A percentile compares a stretch with the other conserved stretches of the same genome.
These are phyloP conservation scores for Scedosporium apiospermum DNA, from an alignment of 2,329 filamentous ascomycete species.

Conservation along the genomic window DNA sequence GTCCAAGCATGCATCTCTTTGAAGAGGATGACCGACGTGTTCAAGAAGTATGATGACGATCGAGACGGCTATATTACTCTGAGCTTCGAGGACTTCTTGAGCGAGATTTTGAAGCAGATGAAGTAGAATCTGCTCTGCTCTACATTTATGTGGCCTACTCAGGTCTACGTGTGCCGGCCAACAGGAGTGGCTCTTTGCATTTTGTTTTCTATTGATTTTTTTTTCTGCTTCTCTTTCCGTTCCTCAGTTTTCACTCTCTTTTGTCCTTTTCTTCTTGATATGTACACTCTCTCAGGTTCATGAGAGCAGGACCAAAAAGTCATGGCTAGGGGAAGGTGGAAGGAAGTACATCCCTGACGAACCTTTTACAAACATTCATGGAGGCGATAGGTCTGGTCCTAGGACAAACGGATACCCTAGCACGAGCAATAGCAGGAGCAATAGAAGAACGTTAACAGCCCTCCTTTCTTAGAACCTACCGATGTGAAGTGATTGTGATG, in stretches of 20 bases:
- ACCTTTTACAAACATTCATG: neutral
- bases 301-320: neutral
- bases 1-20: conserved; percentile 95
- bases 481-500: too few relatives aligned
- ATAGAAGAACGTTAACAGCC: neutral
- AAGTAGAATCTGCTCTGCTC: conserved; percentile 26
- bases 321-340: neutral
- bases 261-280: neutral
- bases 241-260: neutral
- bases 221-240: neutral
- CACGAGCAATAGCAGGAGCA: neutral
- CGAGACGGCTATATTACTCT: conserved; percentile 85
- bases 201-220: neutral
- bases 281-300: neutral
- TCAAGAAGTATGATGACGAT: conserved; percentile 98
- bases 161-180: neutral
- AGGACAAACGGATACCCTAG: neutral
- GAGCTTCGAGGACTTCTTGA: conserved; percentile 73
- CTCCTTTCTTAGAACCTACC: too few relatives aligned
- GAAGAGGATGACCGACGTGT: conserved; percentile 98
- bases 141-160: neutral
- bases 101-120: conserved; percentile 54
- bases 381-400: neutral
- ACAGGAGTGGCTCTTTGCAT: neutral
- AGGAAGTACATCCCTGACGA: neutral